phyloP scores from a whole-genome alignment of 352 stramenopile genomes.

The Peronospora tabacina region DNA sequence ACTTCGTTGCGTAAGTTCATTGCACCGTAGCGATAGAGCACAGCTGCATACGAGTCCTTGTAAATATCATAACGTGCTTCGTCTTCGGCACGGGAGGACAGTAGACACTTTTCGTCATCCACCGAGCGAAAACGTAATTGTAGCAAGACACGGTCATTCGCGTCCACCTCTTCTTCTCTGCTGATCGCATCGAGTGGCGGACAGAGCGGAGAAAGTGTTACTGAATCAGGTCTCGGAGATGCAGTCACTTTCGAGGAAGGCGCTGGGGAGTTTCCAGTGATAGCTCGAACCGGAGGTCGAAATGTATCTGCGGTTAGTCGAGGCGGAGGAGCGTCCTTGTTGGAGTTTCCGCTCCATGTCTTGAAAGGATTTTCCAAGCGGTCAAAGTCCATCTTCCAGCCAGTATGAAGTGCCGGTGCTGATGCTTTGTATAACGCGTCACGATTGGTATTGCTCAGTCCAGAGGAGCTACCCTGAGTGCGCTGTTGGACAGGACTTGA shows the following conservation, averaged over 20 bases:
- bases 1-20: constrained; percentile 64
- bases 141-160: constrained; percentile 43
- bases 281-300: constrained; percentile 28
- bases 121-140: constrained; percentile 35
- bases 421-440: constrained; percentile 11
- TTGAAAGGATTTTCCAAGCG: constrained; percentile 65
- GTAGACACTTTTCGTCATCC: constrained; percentile 37
- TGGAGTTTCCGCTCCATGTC: constrained; percentile 47
- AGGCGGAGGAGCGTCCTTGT: constrained; percentile 36
- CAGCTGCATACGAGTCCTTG: constrained; percentile 70
- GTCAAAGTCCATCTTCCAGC: constrained; percentile 68
- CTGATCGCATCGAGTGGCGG: constrained; percentile 1
- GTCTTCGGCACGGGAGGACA: constrained; percentile 46
- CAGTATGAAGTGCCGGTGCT: constrained; percentile 4
- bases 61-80: constrained; percentile 71
- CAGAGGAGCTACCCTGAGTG: constrained; percentile 10
- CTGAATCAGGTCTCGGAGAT: constrained; percentile 12
- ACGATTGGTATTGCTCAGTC: constrained; percentile 6
- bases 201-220: constrained; percentile 21
- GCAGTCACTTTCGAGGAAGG: constrained; percentile 24
- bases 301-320: constrained; percentile 50
- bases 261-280: constrained; percentile 25
- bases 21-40: constrained; percentile 77
- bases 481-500: constrained; percentile 25
- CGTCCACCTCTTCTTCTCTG: constrained; percentile 30